A percentile compares a stretch with the other conserved stretches of the same genome.
Conservation (phyloP, 2,329 filamentous ascomycete species). For the Pseudogymnoascus sp. region DNA sequence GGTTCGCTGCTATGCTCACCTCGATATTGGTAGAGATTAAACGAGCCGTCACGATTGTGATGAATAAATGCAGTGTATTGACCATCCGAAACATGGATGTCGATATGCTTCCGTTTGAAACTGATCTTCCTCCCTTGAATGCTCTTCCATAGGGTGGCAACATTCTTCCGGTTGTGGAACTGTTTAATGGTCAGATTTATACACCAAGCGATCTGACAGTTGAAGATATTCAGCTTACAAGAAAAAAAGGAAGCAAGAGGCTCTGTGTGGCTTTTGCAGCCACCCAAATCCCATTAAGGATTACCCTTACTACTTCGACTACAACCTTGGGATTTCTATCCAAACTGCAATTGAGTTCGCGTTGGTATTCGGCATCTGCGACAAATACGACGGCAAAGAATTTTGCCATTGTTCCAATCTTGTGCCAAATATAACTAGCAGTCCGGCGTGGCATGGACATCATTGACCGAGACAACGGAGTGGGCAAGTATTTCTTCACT, state of each 20-base stretch:
- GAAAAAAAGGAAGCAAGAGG: conserved; percentile 37
- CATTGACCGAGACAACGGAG: conserved; percentile 21
- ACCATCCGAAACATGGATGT: conserved; percentile 42
- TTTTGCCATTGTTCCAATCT: conserved; percentile 37
- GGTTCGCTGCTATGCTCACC: conserved; percentile 37
- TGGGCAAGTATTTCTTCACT: no score
- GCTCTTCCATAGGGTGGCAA: conserved; percentile 40
- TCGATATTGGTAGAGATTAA: conserved; percentile 17
- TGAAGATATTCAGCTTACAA: conserved; percentile 18
- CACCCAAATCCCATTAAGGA: conserved; percentile 41
- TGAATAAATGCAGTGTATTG: conserved; percentile 41
- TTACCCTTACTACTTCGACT: conserved; percentile 32
- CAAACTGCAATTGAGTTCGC: conserved; percentile 41
- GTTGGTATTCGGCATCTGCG: conserved; percentile 45
- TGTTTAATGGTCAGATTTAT: conserved; percentile 15
- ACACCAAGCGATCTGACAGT: no score
- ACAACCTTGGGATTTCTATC: conserved; percentile 24
- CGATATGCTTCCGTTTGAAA: conserved; percentile 38
- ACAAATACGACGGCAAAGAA: conserved; percentile 43
- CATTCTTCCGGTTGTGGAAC: conserved; percentile 41
- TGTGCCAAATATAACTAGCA: conserved; percentile 34
- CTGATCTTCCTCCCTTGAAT: conserved; percentile 42
- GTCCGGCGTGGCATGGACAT: conserved; percentile 7
- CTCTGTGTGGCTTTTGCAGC: conserved; percentile 40
- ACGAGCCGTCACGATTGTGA: conserved; percentile 2